phyloP scores from a whole-genome alignment of 352 stramenopile species.

The Pythium guiyangense region DNA sequence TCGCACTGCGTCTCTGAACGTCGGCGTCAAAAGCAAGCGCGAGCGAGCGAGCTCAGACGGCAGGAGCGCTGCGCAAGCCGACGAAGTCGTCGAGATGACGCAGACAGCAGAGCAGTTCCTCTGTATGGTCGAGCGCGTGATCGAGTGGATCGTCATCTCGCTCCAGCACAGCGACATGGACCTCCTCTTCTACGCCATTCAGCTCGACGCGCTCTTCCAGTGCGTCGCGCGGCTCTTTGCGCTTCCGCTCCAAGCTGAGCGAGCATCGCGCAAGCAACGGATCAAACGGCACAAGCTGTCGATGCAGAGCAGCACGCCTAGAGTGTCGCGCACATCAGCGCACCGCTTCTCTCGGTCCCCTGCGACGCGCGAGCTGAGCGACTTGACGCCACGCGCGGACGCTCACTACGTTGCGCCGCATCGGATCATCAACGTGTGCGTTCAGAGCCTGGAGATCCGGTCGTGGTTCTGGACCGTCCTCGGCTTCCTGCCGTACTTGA shows the following conservation, averaged over 20 bases:
- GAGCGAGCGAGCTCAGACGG: neutral
- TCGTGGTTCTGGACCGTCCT: slow-evolving; percentile 26
- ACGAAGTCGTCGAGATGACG: neutral
- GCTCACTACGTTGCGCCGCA: neutral
- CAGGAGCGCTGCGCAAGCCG: neutral
- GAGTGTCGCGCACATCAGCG: neutral
- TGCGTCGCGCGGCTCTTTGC: slow-evolving; percentile 5
- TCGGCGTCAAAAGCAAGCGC: neutral
- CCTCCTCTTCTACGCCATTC: slow-evolving; percentile 21
- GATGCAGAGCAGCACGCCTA: neutral
- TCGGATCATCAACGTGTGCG: neutral
- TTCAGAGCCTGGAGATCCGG: slow-evolving; percentile 12
- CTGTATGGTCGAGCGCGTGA: slow-evolving; percentile 8
- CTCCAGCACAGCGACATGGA: slow-evolving; percentile 27
- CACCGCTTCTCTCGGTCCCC: neutral
- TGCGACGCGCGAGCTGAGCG: neutral
- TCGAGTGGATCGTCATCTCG: slow-evolving; percentile 21
- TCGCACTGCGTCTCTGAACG: neutral
- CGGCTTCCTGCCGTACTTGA: slow-evolving; percentile 21
- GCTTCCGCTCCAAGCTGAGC: slow-evolving; percentile 5
- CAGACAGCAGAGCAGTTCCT: slow-evolving; percentile 5
- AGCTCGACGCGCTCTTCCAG: slow-evolving; percentile 16
- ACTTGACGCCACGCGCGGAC: neutral
- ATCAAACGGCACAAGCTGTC: no score
- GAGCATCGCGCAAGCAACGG: neutral